Percentiles rank a stretch among this genome's conserved stretches.
phyloP scores from a whole-genome alignment of 2,329 filamentous ascomycete species.

The Tolypocladium capitatum region DNA sequence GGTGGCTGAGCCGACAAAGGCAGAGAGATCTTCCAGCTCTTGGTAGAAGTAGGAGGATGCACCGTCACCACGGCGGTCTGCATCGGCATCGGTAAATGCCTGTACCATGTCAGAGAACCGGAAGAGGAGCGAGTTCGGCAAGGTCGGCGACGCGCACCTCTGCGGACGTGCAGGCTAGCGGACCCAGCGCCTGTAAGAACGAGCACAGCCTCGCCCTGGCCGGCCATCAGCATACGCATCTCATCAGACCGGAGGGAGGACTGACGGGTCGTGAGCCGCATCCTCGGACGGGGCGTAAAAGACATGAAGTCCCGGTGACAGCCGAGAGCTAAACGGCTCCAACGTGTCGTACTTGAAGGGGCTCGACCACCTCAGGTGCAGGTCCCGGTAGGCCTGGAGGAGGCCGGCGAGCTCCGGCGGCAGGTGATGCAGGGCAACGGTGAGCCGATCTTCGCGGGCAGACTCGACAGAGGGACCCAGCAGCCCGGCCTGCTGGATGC shows the following conservation, averaged over 20 bases:
- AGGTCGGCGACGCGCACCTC: constrained; percentile 10
- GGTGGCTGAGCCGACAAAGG: constrained; percentile 40
- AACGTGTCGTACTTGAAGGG: constrained; percentile 41
- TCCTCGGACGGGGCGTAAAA: constrained; percentile 49
- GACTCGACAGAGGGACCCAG: constrained; percentile 45
- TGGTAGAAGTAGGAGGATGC: constrained; percentile 60
- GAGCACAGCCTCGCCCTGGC: constrained; percentile 40
- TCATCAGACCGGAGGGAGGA: neutral
- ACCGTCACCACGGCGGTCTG: constrained; percentile 21
- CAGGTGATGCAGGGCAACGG: constrained; percentile 59
- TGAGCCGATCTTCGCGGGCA: constrained; percentile 68
- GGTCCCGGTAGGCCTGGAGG: constrained; percentile 51
- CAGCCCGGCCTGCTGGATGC: constrained; percentile 42
- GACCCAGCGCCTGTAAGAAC: constrained; percentile 44
- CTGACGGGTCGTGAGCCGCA: constrained; percentile 8
- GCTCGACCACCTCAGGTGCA: constrained; percentile 72
- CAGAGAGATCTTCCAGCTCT: constrained; percentile 40
- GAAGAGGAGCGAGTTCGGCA: neutral
- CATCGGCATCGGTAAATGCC: constrained; percentile 45
- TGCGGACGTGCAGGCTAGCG: constrained; percentile 36
- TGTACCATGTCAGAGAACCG: constrained; percentile 20
- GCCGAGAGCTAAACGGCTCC: constrained; percentile 59
- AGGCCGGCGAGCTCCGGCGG: constrained; percentile 50
- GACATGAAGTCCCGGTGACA: constrained; percentile 71
- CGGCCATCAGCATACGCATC: neutral